Conservation (phyloP, 2,329 filamentous ascomycete species). For the Paracamarosporium sp. region DNA sequence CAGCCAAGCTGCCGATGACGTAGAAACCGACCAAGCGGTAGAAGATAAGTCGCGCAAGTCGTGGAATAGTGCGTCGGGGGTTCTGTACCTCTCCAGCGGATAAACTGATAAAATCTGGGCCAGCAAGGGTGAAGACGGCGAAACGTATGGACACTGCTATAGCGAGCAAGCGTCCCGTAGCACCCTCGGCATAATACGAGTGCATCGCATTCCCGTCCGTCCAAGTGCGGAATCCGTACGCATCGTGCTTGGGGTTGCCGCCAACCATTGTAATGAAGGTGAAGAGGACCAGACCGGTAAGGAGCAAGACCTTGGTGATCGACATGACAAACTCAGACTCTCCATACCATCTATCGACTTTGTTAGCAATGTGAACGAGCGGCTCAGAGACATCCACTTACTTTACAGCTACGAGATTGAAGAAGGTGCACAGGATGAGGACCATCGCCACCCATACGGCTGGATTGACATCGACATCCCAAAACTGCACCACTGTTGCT, state of each 20-base stretch:
- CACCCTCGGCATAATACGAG: conserved; percentile 58
- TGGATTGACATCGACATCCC: conserved; percentile 38
- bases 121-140: conserved; percentile 51
- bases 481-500: conserved; percentile 38
- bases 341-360: conserved; percentile 36
- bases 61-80: conserved; percentile 55
- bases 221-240: conserved; percentile 72
- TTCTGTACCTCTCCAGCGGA: conserved; percentile 44
- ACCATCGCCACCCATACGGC: conserved; percentile 45
- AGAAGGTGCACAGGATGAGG: conserved; percentile 38
- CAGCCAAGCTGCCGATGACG: conserved; percentile 51
- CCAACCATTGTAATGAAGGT: conserved; percentile 43
- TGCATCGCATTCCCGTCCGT: conserved; percentile 61
- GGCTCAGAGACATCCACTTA: background rate
- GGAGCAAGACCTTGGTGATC: conserved; percentile 54
- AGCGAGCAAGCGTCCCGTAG: conserved; percentile 69
- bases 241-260: conserved; percentile 40
- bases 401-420: conserved; percentile 44
- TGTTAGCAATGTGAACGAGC: background rate
- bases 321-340: conserved; percentile 59
- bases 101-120: conserved; percentile 45
- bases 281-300: conserved; percentile 38
- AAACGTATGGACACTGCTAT: conserved; percentile 63
- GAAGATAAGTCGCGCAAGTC: conserved; percentile 59
- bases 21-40: conserved; percentile 62